Evolutionary conservation across 305 asterid species (phyloP), one percentile per base, ranked within the genome.

Genomic region (Stenogyne calaminthoides): DNA sequence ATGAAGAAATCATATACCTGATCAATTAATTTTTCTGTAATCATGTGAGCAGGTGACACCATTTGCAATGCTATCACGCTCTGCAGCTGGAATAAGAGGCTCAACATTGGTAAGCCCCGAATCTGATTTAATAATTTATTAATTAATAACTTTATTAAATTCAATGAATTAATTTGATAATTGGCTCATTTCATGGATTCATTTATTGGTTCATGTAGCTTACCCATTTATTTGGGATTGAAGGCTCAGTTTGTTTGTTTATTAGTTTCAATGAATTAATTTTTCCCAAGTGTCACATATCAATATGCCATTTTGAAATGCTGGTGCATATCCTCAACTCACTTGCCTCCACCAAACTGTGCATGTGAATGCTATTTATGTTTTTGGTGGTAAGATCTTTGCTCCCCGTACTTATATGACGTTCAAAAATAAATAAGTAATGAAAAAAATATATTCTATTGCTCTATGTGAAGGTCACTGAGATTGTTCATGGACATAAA

Each of bases 51-150:
- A 93, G 98, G 96, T 94, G 80, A 94, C 98, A 15, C 97, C 96
- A 4, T 88, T 85, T 84, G 97, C 97, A 46, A 79, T 91, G 90
- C 89, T 94, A 62, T 90, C 99, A 8, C 97, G 99, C 55, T 80
- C 96, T 27, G 97, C 97, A 7, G 97, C 99, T 71, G 99, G 99
- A 70, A 94, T 94, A 74, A 80, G 98, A 84, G 98, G 99, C 74
- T 84, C 97, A 15, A 94, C 98, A 72, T 66, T 93, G 97, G 98
- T 93, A 80, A 83, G 86, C 67, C 57, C 67, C 9, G 9, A 62
- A 37, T 32, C 72, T 7, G 22, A 27, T 44, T 39, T 36, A 19
- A n/a, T 57, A 8, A 40, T 68, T n/a, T n/a, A n/a, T n/a, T 37
- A 22, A 40, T 68, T 47, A 32, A 20, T 36, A 10, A 3, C 2